Evolutionary conservation across 2,329 filamentous ascomycete genomes (phyloP).

Genomic region (Nannizziopsis arthrosporioides): DNA sequence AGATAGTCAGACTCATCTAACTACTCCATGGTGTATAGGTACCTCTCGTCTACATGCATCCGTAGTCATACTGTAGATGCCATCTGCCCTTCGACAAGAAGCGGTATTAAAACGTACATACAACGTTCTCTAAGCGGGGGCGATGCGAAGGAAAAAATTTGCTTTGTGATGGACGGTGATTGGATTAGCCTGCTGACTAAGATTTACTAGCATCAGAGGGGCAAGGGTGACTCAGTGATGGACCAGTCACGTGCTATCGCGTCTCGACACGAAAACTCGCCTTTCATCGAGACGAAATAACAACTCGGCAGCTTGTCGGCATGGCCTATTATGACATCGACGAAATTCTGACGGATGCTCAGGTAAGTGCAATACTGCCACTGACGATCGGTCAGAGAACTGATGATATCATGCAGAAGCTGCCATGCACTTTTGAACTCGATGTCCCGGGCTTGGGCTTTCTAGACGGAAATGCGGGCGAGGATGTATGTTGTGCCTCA

Average conservation of each 20-base stretch:
- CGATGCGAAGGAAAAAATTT: no score
- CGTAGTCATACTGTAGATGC: no score
- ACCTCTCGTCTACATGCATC: no score
- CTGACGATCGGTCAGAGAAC: background rate
- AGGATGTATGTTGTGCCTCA: slow-evolving; percentile 36
- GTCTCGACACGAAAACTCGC: background rate
- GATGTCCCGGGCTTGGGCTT: slow-evolving; percentile 79
- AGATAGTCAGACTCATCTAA: no score
- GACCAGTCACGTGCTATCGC: background rate
- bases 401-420: slow-evolving; percentile 52
- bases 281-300: background rate
- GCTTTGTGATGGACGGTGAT: no score
- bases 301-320: background rate
- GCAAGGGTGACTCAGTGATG: no score
- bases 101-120: no score
- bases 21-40: no score
- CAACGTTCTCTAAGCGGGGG: no score
- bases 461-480: slow-evolving; percentile 68
- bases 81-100: no score
- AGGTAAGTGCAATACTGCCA: slow-evolving; percentile 21
- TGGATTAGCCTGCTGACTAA: no score
- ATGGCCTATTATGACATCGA: slow-evolving; percentile 41
- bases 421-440: slow-evolving; percentile 88
- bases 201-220: no score
- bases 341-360: slow-evolving; percentile 37